phyloP scores from a whole-genome alignment of 208 protist species.

The Novymonas esmeraldas region DNA sequence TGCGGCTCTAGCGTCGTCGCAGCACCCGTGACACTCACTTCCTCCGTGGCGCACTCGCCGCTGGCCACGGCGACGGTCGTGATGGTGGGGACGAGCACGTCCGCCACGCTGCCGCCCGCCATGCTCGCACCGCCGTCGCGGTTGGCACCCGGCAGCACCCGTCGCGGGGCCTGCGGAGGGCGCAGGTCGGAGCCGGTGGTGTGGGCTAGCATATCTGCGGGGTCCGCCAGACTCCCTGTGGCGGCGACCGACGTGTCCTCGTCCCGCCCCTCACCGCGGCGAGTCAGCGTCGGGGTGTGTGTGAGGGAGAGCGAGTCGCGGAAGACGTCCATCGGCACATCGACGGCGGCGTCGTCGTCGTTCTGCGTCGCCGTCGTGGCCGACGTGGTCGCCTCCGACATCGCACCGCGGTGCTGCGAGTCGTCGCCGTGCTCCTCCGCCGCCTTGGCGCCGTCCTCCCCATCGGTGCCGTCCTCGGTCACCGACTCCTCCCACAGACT shows the following conservation, averaged over 20 bases:
- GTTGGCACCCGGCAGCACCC: background rate
- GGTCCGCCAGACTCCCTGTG: conserved; percentile 11
- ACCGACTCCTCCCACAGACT: background rate
- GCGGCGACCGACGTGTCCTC: conserved; percentile 20
- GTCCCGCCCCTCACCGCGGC: conserved; percentile 1
- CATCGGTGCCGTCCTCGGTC: background rate
- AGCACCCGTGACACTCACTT: background rate
- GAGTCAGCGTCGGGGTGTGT: conserved; percentile 22
- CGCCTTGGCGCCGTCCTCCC: background rate
- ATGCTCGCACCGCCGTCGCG: background rate
- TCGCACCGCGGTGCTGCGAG: background rate
- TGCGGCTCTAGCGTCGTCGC: background rate
- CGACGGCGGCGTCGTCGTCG: conserved; percentile 10
- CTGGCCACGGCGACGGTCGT: no score
- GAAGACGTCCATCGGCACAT: conserved; percentile 30
- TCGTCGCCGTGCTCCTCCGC: background rate
- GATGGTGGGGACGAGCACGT: background rate
- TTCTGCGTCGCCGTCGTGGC: conserved; percentile 3
- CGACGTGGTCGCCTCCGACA: background rate
- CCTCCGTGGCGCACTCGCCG: no score
- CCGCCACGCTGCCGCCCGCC: background rate
- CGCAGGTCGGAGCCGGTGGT: conserved; percentile 10
- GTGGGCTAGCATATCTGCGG: conserved; percentile 9
- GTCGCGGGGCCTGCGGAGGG: background rate
- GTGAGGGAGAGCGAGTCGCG: conserved; percentile 27